Percentiles rank a stretch among this genome's conserved stretches.
Conservation (phyloP, 2,329 filamentous ascomycete species). For the Zalaria sp. region DNA sequence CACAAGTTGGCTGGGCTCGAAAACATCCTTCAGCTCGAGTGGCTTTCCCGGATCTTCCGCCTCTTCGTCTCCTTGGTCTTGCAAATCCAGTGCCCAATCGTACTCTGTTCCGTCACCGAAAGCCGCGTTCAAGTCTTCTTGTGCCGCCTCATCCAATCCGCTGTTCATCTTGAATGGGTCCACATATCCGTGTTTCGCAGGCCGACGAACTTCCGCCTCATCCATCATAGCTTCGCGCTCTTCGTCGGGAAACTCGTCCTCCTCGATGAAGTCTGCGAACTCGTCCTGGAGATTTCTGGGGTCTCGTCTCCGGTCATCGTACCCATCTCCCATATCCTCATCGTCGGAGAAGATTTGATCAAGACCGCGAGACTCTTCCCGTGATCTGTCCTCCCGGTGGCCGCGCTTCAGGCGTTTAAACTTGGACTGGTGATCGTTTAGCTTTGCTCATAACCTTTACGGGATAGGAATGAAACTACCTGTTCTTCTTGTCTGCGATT, state of each 20-base stretch:
- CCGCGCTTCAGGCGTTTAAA: conserved; percentile 95
- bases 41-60: conserved; percentile 66
- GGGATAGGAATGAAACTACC: conserved; percentile 36
- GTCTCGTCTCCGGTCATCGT: conserved; percentile 23
- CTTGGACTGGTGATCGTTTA: conserved; percentile 47
- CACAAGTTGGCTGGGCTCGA: conserved; percentile 86
- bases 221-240: conserved; percentile 64
- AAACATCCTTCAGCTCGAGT: conserved; percentile 92
- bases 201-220: conserved; percentile 77
- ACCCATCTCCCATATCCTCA: conserved; percentile 51
- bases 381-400: conserved; percentile 55
- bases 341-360: conserved; percentile 94
- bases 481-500: conserved; percentile 53
- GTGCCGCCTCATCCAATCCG: conserved; percentile 77
- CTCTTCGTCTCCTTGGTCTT: conserved; percentile 70
- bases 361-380: conserved; percentile 54
- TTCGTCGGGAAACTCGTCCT: conserved; percentile 82
- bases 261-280: conserved; percentile 88
- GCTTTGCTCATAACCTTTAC: neutral
- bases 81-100: conserved; percentile 80
- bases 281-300: conserved; percentile 53
- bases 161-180: conserved; percentile 48
- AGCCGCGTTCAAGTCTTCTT: conserved; percentile 92
- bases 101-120: conserved; percentile 96
- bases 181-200: conserved; percentile 53